Base-by-base conservation (phyloP, 2,329 filamentous ascomycete genomes). In the Coleophoma crateriformis region DNA sequence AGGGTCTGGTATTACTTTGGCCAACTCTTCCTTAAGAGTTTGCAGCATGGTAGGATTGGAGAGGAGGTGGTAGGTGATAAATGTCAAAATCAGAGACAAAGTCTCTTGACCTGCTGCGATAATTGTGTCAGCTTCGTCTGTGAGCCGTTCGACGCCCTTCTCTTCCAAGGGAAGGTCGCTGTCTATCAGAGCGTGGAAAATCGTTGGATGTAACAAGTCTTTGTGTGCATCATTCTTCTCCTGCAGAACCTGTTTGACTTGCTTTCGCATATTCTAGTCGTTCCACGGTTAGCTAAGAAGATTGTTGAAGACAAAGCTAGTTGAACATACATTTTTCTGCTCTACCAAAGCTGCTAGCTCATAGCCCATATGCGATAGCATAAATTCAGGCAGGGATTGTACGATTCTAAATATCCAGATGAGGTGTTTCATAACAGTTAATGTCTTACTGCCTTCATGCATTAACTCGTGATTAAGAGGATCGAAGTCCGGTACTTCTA, bases 11-110 rank as follows among this genome's bases (percentile, higher is more conserved):
- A 52, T 47, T 20, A 47, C 51, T 12, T 47, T 49, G 20, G 50
- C 51, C 4, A 74, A 61, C 51, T 74, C 71, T 0, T 54, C 49
- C 10, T 58, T 60, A 3, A 74, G 52, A 4, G 50, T 57, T 1
- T 41, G 38, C 2, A 54, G 19, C 15, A 53, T 50, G 5, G 46
- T 40, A 11, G 51, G 56, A 40, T 59, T 56, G 10, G 49, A 39
- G 5, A 61, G 43, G 3, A 60, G 47, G 40, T 58, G 50, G 20
- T 54, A 52, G 22, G 49, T 49, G 8, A 48, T 55, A 7, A 47
- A 43, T 8, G 51, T 48, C 6, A 60, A 37, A 3, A 49, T 41
- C 33, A 51, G 50, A 6, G 55, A 52, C 3, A 49, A 50, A 3
- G 57, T 57, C 45, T 57, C 56, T 3, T 48, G 40, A 11, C 58